Evolutionary conservation across 192 early-diverging fungal genomes (phyloP).

Genomic region (Diversispora eburnea): DNA sequence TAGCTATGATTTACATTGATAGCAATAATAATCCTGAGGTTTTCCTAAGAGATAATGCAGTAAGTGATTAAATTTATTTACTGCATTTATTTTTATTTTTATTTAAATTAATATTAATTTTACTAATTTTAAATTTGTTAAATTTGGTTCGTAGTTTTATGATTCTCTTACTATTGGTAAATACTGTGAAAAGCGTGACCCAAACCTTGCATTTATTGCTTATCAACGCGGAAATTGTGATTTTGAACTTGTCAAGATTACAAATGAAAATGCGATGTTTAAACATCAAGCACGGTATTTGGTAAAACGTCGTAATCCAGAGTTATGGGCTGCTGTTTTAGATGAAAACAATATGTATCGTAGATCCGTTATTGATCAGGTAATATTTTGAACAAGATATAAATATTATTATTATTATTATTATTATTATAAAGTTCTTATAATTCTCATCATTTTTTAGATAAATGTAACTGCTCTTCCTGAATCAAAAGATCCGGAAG

Average conservation of each 20-base stretch:
- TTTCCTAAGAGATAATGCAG: conserved; percentile 84
- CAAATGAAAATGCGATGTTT: conserved; percentile 98
- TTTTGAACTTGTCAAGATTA: conserved; percentile 89
- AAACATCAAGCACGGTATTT: conserved; percentile 98
- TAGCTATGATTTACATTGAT: conserved; percentile 99
- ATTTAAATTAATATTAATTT: neutral
- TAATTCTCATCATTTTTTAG: conserved; percentile 12
- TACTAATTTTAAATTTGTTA: neutral
- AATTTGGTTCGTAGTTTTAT: conserved; percentile 57
- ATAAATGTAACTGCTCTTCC: conserved; percentile 86
- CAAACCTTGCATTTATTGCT: conserved; percentile 90
- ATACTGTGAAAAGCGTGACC: conserved; percentile 99
- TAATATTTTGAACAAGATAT: conserved; percentile 19
- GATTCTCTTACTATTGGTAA: conserved; percentile 91
- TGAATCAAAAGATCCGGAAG: conserved; percentile 94
- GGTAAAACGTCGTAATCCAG: conserved; percentile 79
- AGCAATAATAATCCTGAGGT: conserved; percentile 97
- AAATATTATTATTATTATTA: neutral
- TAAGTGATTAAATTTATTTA: conserved; percentile 28
- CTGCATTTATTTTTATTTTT: conserved; percentile 4
- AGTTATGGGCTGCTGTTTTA: conserved; percentile 84
- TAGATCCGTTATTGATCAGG: conserved; percentile 90
- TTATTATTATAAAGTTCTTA: neutral
- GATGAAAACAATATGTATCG: conserved; percentile 76
- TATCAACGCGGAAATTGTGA: conserved; percentile 96